Evolutionary conservation across 2,329 filamentous ascomycete species (phyloP), one percentile per base, ranked within the genome.

Genomic region (Fusarium sp.): DNA sequence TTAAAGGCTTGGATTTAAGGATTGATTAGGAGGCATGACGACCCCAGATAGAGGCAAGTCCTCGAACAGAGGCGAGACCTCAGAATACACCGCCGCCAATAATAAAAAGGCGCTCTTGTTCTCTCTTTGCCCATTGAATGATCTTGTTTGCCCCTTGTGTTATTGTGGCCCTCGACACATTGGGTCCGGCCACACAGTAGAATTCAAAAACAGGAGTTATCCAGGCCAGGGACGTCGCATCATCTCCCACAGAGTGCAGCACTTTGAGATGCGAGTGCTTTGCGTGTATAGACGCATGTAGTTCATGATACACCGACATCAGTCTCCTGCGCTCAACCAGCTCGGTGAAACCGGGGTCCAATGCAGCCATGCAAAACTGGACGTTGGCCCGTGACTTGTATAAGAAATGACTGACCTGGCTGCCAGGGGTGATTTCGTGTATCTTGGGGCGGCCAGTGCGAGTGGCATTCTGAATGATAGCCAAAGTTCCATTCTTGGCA

Each of bases 321-420:
- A 97, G 84, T 80, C 89, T 87, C 77, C 93, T 85, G 55, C 88
- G 85, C 42, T 88, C 84, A 50, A 92, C 81, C 4, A 87, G 77
- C 18, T 76, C 74, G 36, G 71, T 73, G 75, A 96, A 96, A 61
- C 89, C 83, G 0, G 92, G 90, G 9, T 88, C 84, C 65, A 93
- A 91, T 0, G 92, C 89, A 1, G 94, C 91, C 93, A 97, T 97
- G 72, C 89, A 91, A 79, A 97, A 99, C 78, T 99, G 96, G 27
- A 99, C 96, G 74, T 99, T 97, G 18, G 91, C 90, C 64, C 93
- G 88, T 14, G 93, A 97, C 80, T 98, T 99, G 85, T 97, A 99
- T 16, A 99, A 81, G 76, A 98, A 99, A 82, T 99, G 96, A 72
- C 91, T 90, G 57, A 98, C 83, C 31, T 91, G 89, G 14, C 90